Base-by-base conservation (phyloP, 306 rosid genomes). In the Casuarina cunninghamiana region DNA sequence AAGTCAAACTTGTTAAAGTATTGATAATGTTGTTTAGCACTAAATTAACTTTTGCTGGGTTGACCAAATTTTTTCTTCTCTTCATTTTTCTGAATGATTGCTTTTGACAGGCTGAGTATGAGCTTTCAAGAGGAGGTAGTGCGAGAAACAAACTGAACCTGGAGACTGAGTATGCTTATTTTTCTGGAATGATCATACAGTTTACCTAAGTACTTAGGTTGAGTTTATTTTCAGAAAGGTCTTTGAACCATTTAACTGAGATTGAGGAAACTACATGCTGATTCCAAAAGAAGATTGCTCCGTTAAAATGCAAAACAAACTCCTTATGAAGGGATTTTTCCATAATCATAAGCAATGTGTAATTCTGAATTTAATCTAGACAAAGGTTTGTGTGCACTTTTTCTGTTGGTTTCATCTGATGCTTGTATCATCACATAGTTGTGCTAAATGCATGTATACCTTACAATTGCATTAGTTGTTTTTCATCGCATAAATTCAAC, bases 61-160 rank as follows among this genome's bases (percentile, higher is more conserved):
- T 45, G 32, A 60, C 66, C 57, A 51, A 17, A 10, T 43, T 77
- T 72, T 48, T 83, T 53, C 69, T 41, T 45, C 6, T 84, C 45
- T 80, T 75, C 75, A 58, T 45, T 75, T 58, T 68, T 49, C 75
- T 83, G 62, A 37, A 58, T 45, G 60, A 77, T 50, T 75, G 48
- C 54, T 71, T 81, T 84, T 87, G 71, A 69, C 82, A 95, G 98
- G 95, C 91, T 58, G 97, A 87, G 88, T 82, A 77, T 72, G 98
- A 95, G 85, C 78, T 95, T 19, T 42, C 89, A 79, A 78, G 79
- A 72, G 85, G 83, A 79, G 81, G 74, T 49, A 79, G 79, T 75
- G 70, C 88, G 69, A 83, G 97, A 85, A 86, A 89, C 69, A 88
- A 80, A 89, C 89, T 95, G 77, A 87, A 80, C 84, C 77, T 81